Percentiles rank a stretch among this genome's conserved stretches.
Evolutionary conservation across 306 rosid genomes (phyloP).

Genomic region (Lotus japonicus): DNA sequence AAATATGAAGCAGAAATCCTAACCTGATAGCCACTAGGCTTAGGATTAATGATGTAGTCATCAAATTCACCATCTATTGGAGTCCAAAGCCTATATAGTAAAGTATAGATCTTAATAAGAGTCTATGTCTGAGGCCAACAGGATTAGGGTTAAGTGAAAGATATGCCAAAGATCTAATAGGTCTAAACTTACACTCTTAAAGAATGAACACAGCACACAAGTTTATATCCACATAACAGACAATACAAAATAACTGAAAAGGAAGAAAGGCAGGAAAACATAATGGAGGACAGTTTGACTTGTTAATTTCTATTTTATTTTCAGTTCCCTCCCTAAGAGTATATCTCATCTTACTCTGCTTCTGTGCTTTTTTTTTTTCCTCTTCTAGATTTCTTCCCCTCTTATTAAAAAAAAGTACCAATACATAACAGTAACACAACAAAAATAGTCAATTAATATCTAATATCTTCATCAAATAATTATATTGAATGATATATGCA

Average conservation of each 20-base stretch:
- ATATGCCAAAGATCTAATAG: not conserved
- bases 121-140: not conserved
- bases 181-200: not conserved
- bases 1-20: conserved; percentile 20
- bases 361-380: not conserved
- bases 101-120: not conserved
- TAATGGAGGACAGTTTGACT: not conserved
- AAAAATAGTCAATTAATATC: conserved; percentile 1
- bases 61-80: conserved; percentile 97
- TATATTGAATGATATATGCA: not conserved
- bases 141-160: not conserved
- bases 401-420: not conserved
- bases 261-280: not conserved
- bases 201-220: conserved; percentile 4
- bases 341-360: not conserved
- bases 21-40: conserved; percentile 99
- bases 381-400: conserved; percentile 5
- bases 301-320: not conserved
- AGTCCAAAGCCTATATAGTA: conserved; percentile 65
- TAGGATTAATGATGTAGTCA: conserved; percentile 93
- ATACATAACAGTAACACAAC: not conserved
- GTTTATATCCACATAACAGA: conserved; percentile 7
- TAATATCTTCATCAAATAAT: conserved; percentile 3
- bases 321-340: not conserved
- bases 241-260: conserved; percentile 15